phyloP scores from a whole-genome alignment of 441 rosid genomes.

The Manihot esculenta region DNA sequence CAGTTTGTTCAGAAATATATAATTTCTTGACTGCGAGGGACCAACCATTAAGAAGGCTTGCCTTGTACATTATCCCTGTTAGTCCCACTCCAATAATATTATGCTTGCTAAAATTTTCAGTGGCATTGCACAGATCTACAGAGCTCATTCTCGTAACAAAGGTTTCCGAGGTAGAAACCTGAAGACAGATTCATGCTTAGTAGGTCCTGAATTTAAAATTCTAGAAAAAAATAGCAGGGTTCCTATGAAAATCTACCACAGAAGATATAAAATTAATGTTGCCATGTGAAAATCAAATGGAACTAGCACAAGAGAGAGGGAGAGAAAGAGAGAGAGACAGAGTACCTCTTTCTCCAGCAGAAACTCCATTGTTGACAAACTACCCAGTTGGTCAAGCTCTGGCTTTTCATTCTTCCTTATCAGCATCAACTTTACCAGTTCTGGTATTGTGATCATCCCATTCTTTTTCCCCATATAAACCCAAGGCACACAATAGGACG shows the following conservation, averaged over 20 bases:
- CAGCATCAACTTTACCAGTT: background rate
- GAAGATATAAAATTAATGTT: too few relatives aligned
- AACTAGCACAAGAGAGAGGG: background rate
- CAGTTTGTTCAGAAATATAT: conserved; percentile 29
- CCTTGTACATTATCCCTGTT: conserved; percentile 31
- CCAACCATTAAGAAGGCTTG: conserved; percentile 27
- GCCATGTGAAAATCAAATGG: too few relatives aligned
- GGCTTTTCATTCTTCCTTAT: background rate
- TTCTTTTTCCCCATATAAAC: background rate
- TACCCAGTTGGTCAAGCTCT: background rate
- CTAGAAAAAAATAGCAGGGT: too few relatives aligned
- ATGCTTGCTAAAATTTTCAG: conserved; percentile 31
- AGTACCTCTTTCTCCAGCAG: conserved; percentile 2
- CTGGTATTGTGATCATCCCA: background rate
- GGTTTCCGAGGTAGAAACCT: conserved; percentile 29
- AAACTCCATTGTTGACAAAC: conserved; percentile 7
- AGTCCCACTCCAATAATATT: conserved; percentile 28
- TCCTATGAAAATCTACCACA: too few relatives aligned
- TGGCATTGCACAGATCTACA: conserved; percentile 33
- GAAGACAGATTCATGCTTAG: background rate
- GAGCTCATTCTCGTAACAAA: conserved; percentile 35
- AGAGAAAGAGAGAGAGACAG: background rate
- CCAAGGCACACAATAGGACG: conserved; percentile 18
- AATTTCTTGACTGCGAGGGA: conserved; percentile 34
- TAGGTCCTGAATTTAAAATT: background rate